Conservation (phyloP, 1,284 basidiomycete genomes). For the Marasmius oreades region DNA sequence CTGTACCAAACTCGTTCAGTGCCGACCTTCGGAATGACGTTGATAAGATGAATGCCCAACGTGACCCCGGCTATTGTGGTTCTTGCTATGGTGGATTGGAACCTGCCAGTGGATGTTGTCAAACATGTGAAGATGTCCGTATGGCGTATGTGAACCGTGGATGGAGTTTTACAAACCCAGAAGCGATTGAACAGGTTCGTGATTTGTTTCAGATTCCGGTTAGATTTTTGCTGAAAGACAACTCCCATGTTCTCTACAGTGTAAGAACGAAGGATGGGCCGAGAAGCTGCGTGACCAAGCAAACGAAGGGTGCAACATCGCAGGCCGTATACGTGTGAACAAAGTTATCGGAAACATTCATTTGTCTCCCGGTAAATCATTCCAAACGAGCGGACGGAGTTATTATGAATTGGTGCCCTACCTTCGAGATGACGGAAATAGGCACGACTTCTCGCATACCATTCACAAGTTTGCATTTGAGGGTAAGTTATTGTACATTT, state of each 20-base stretch:
- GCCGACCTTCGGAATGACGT: constrained; percentile 81
- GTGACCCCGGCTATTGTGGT: constrained; percentile 80
- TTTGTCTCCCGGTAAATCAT: constrained; percentile 87
- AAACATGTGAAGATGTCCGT: constrained; percentile 94
- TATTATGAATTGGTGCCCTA: constrained; percentile 96
- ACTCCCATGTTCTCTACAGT: constrained; percentile 54
- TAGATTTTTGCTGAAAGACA: constrained; percentile 4
- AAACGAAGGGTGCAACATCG: constrained; percentile 91
- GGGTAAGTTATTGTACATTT: constrained; percentile 32
- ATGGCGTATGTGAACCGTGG: constrained; percentile 88
- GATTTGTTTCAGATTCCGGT: not conserved
- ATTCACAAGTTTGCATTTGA: constrained; percentile 84
- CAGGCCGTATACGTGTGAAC: constrained; percentile 91
- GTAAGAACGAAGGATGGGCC: constrained; percentile 91
- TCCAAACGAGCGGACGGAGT: constrained; percentile 82
- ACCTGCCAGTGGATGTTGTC: constrained; percentile 87
- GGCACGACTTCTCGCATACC: constrained; percentile 92
- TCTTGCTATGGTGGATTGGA: constrained; percentile 93
- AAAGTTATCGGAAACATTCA: constrained; percentile 94
- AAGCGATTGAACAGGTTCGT: constrained; percentile 87
- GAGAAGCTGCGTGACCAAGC: constrained; percentile 92
- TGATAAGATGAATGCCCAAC: constrained; percentile 69
- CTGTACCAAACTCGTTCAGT: constrained; percentile 54
- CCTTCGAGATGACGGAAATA: constrained; percentile 80
- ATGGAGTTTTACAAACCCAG: constrained; percentile 93